Evolutionary conservation across 139 green algal species (phyloP), one percentile per base, ranked within the genome.

Genomic region (Chlorella sp.): DNA sequence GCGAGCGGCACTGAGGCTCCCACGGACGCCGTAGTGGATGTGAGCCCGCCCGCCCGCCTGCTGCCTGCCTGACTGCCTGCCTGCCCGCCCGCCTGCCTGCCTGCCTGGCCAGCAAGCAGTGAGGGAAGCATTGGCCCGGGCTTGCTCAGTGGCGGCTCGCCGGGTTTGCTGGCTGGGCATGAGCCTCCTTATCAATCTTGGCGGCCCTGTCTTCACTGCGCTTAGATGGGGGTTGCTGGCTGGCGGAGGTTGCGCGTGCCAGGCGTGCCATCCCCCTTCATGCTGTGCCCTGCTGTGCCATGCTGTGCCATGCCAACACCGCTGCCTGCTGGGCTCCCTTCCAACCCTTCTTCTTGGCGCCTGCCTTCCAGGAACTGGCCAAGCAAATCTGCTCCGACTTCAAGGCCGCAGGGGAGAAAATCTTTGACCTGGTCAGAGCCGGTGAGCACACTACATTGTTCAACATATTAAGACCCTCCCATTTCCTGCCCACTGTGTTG

Each of bases 371-470:
- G 82, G 37, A 40, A 30, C 68, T 88, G 39, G 66, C 66, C 30
- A 9, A 40, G 39, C 84, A 69, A 28, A 88, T 88, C 66, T 88
- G 84, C 68, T 42, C 66, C 40, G 32, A 88, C 84, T 88, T n/a
- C 66, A 40, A 48, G 39, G 40, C 66, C 0, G 66, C 66, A 24
- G 84, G 84, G 16, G 7, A 3, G 68, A 68, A 78, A 12, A 15
- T 87, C 0, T 87, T 79, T 22, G 36, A 64, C 16, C 48, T 48
- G 4, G 21, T 87, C 36, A 42, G 60, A 36, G 84, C 66, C 12
- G 66, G 84, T 66, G 9, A 2, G 83, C 36, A 61, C 32, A 16
- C 4, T 36, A n/a, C 3, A 18, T 2, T 79, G 18, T 79, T 3
- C 32, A 28, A 4, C 1, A 1, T 1, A 7, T 18, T n/a, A 53